Evolutionary conservation across 257 asterid genomes (phyloP).

Genomic region (Solanum peruvianum): DNA sequence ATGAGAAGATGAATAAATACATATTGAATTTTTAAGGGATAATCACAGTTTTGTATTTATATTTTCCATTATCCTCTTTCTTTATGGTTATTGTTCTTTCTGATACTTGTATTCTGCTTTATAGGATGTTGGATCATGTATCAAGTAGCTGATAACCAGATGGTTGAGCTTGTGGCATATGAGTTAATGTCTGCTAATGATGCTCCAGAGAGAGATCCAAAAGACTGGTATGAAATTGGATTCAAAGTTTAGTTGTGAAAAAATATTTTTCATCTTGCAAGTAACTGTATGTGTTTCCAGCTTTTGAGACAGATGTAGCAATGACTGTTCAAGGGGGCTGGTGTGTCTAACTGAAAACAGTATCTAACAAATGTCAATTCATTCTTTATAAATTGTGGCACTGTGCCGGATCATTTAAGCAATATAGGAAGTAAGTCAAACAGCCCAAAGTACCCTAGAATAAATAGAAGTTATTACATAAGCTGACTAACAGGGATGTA

Average conservation of each 20-base stretch:
- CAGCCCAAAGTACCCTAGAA: neutral
- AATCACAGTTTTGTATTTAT: neutral
- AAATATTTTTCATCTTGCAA: neutral
- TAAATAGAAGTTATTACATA: neutral
- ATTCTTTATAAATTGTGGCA: neutral
- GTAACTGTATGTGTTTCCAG: neutral
- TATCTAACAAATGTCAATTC: neutral
- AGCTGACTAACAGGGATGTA: neutral
- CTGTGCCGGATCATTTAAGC: neutral
- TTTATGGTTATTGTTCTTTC: neutral
- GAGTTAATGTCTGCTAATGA: conserved; percentile 95
- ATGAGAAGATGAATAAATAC: neutral
- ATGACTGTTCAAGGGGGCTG: neutral
- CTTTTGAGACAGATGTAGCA: neutral
- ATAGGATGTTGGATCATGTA: conserved; percentile 88
- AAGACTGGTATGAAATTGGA: conserved; percentile 55
- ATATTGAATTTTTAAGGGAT: neutral
- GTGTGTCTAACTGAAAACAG: neutral
- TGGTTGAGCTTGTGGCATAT: conserved; percentile 59
- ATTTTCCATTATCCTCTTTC: neutral
- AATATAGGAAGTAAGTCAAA: neutral
- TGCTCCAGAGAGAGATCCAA: conserved; percentile 95
- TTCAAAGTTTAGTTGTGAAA: neutral
- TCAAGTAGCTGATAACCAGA: conserved; percentile 38
- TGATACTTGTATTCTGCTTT: conserved; percentile 5